Evolutionary conservation across 805 yeast species (phyloP).

Genomic region (Lipomyces lipofer): DNA sequence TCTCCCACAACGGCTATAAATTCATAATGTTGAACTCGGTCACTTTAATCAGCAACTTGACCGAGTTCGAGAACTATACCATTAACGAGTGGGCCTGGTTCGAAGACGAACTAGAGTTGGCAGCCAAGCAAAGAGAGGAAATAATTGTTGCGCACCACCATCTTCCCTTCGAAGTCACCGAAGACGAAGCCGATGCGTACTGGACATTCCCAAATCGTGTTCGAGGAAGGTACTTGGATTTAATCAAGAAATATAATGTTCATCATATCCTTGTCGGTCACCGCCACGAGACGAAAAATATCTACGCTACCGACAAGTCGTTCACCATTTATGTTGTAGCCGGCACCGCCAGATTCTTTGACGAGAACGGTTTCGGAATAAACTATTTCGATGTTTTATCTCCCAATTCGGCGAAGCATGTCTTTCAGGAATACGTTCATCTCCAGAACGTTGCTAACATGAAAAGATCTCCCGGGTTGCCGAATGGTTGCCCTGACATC

Average conservation of each 20-base stretch:
- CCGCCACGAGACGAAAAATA: slow-evolving; percentile 4
- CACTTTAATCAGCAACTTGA: slow-evolving; percentile 5
- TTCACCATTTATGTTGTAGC: slow-evolving; percentile 7
- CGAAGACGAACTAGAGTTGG: neutral
- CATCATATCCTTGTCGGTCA: slow-evolving; percentile 8
- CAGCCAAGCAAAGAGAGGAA: neutral
- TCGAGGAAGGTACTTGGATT: neutral
- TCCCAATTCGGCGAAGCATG: neutral
- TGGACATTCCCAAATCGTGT: slow-evolving; percentile 7
- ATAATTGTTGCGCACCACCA: slow-evolving; percentile 6
- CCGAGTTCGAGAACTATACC: neutral
- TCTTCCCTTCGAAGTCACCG: slow-evolving; percentile 5
- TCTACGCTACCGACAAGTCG: slow-evolving; percentile 2
- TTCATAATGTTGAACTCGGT: slow-evolving; percentile 3
- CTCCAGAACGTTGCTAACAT: neutral
- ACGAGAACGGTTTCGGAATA: slow-evolving; percentile 1
- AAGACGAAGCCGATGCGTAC: slow-evolving; percentile 2
- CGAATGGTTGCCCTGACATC: slow-evolving; percentile 4
- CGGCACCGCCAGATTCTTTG: slow-evolving; percentile 7
- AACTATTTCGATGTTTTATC: slow-evolving; percentile 3
- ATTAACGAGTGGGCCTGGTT: neutral
- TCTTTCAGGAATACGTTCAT: neutral
- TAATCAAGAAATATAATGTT: neutral
- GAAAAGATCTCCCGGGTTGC: neutral
- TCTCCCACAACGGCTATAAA: slow-evolving; percentile 5